Evolutionary conservation across 768 basidiomycete species (phyloP), one percentile per base, ranked within the genome.

Genomic region (Gautieria morchelliformis): DNA sequence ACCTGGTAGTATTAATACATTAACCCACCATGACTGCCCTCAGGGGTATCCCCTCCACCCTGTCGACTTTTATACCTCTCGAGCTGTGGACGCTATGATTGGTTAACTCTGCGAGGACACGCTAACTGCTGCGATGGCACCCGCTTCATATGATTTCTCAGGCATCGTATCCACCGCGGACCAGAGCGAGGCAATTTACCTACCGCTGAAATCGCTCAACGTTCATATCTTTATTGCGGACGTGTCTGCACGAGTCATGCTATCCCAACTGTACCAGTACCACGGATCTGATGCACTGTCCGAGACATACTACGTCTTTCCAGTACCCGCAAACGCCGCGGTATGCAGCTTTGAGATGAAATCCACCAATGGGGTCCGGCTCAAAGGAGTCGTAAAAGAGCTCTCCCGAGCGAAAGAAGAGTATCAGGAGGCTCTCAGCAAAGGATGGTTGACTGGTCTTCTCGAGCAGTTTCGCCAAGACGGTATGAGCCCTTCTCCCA

Each of bases 291-390:
- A 48, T 35, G 20, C 22, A 42, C 11, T 58, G 47, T 3, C 35
- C 58, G 56, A 27, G 73, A 60, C 59, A 24, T 9, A 78, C 33
- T 85, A 83, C 64, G 70, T 75, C 40, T 84, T 85, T 60, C 82
- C 83, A 9, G 72, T 84, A 5, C 84, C 83, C 0, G 77, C 75
- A 1, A 71, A 69, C 32, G 78, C 77, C 0, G 81, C 80, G 0
- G 72, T 83, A 8, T 83, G 80, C 58, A 75, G 74, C 0, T 85
- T 85, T 62, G 68, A 74, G 35, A 74, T 83, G 66, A 69, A 68
- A 42, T 69, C 72, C 11, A 70, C 72, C 14, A 74, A 81, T 58
- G 76, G 74, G 7, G 66, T 72, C 0, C 61, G 70, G 4, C 65
- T 84, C 3, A 59, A 65, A 10, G 83, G 79, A 4, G 64, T 75